These are phyloP conservation scores for Didymella lethalis DNA, from an alignment of 2,329 filamentous ascomycete genomes.

Conservation along the genomic window DNA sequence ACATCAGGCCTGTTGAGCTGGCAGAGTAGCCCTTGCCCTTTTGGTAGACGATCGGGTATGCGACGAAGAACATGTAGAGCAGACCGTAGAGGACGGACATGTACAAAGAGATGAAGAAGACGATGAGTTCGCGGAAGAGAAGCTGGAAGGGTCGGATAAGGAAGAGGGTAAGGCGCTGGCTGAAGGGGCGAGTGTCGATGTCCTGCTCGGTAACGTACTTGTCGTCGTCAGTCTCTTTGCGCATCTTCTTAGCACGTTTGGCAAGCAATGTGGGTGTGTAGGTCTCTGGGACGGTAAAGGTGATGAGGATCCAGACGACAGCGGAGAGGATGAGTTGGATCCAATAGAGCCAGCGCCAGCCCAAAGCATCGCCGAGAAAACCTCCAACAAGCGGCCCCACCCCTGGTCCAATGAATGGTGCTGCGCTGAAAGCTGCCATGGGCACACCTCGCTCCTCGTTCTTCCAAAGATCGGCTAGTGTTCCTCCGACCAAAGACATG, in stretches of 20 bases:
- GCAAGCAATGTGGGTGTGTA: conserved; percentile 82
- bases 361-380: conserved; percentile 72
- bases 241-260: conserved; percentile 73
- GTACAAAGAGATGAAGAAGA: conserved; percentile 83
- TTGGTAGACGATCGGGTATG: conserved; percentile 72
- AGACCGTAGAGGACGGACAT: conserved; percentile 83
- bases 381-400: conserved; percentile 71
- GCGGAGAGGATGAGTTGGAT: conserved; percentile 80
- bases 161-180: conserved; percentile 75
- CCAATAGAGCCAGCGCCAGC: conserved; percentile 89
- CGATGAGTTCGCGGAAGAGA: conserved; percentile 83
- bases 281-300: conserved; percentile 89
- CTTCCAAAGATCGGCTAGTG: conserved; percentile 82
- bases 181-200: conserved; percentile 73
- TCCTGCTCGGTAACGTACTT: conserved; percentile 82
- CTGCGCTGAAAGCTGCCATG: conserved; percentile 85
- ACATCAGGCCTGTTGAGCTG: conserved; percentile 81
- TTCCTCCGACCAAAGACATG: conserved; percentile 86
- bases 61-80: conserved; percentile 73
- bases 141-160: conserved; percentile 84
- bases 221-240: conserved; percentile 70
- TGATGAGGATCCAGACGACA: conserved; percentile 76
- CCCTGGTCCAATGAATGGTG: conserved; percentile 82
- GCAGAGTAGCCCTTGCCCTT: conserved; percentile 80
- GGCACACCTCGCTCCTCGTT: conserved; percentile 85